Conservation (phyloP, 192 early-diverging fungal genomes). For the Linnemannia exigua region DNA sequence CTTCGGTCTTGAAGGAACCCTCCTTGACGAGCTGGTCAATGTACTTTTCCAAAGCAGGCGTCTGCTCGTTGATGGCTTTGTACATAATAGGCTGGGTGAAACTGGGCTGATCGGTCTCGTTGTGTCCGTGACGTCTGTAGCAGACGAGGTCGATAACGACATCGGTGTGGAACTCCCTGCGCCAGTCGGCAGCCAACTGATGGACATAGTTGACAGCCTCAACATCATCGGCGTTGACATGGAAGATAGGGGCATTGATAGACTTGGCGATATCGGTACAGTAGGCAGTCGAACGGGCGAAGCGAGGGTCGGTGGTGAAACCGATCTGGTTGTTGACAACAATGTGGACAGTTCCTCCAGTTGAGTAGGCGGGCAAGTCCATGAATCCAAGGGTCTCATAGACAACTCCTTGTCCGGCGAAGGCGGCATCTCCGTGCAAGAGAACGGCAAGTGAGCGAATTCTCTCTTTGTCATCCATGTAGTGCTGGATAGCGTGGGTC, state of each 20-base stretch:
- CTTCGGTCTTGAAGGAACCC: conserved; percentile 83
- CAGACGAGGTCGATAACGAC: conserved; percentile 97
- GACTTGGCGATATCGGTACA: conserved; percentile 98
- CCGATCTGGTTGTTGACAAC: conserved; percentile 99
- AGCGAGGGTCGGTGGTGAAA: conserved; percentile 98
- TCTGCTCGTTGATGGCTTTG: conserved; percentile 88
- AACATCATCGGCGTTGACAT: conserved; percentile 98
- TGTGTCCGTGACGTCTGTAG: conserved; percentile 98
- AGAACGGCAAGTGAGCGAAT: conserved; percentile 92
- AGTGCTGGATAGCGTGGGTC: conserved; percentile 95
- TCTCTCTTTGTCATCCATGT: conserved; percentile 86
- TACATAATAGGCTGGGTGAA: conserved; percentile 99
- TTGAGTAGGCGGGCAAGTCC: conserved; percentile 95
- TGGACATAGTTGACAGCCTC: conserved; percentile 97
- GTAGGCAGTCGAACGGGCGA: conserved; percentile 95
- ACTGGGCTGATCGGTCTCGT: conserved; percentile 98
- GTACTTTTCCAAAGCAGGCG: conserved; percentile 89
- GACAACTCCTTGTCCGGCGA: conserved; percentile 97
- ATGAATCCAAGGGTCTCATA: conserved; percentile 98
- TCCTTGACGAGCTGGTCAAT: conserved; percentile 86
- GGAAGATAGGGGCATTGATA: conserved; percentile 96
- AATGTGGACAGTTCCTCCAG: conserved; percentile 95
- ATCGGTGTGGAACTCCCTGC: conserved; percentile 95
- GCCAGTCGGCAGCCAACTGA: conserved; percentile 96
- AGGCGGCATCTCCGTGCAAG: conserved; percentile 98